Percentiles rank a stretch among this genome's conserved stretches.
Evolutionary conservation across 1,284 basidiomycete genomes (phyloP).

Genomic region (Leccinum subrobustum): DNA sequence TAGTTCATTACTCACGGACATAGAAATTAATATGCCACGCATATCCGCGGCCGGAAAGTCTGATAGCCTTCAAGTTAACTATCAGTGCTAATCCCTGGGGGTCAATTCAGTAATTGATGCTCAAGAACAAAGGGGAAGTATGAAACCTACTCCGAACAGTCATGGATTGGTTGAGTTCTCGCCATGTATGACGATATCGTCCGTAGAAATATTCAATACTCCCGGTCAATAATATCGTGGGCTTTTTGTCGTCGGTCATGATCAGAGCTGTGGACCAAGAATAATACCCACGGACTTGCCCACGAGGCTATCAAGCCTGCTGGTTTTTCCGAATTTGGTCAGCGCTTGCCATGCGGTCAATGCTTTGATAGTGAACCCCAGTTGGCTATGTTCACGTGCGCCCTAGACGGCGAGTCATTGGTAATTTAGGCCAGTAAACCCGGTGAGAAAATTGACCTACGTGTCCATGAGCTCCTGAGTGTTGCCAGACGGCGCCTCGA

Average conservation of each 20-base stretch:
- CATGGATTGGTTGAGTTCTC: background rate
- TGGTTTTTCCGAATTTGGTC: background rate
- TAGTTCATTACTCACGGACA: background rate
- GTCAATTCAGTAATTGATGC: background rate
- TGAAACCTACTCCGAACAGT: background rate
- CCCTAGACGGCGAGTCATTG: background rate
- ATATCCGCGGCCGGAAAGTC: background rate
- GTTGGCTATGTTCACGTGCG: background rate
- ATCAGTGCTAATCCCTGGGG: background rate
- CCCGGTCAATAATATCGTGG: background rate
- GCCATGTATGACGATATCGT: background rate
- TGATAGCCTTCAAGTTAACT: background rate
- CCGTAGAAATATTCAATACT: background rate
- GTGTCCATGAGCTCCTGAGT: background rate
- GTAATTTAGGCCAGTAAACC: conserved; percentile 1
- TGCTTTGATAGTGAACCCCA: background rate
- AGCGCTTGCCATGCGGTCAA: background rate
- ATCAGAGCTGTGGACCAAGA: background rate
- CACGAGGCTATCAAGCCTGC: background rate
- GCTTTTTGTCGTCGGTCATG: background rate
- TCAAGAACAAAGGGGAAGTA: background rate
- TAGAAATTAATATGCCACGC: background rate
- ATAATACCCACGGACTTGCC: background rate
- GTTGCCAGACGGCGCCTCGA: too few species aligned
- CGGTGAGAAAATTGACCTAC: background rate